phyloP scores from a whole-genome alignment of 345 rosid genomes.

The Murraya paniculata region DNA sequence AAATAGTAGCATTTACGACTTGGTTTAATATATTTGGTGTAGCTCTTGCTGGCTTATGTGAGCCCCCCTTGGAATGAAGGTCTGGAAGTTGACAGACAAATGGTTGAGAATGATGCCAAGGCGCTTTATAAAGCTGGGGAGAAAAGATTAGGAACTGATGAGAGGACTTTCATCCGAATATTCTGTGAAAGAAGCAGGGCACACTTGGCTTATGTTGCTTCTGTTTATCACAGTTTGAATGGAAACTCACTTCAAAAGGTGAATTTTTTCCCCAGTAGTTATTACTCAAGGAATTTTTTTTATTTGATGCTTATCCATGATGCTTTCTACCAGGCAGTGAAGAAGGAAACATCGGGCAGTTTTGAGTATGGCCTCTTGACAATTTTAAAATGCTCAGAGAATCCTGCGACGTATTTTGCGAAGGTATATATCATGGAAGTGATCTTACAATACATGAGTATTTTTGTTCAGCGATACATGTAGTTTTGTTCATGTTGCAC shows the following conservation, averaged over 20 bases:
- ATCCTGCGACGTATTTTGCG: slow-evolving; percentile 53
- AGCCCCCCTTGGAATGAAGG: slow-evolving; percentile 52
- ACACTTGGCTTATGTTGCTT: slow-evolving; percentile 49
- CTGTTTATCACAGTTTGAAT: slow-evolving; percentile 40
- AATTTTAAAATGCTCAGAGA: slow-evolving; percentile 49
- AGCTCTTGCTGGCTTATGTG: slow-evolving; percentile 59
- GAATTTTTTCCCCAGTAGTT: background rate
- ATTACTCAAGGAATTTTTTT: background rate
- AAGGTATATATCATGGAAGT: slow-evolving; percentile 36
- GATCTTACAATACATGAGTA: background rate
- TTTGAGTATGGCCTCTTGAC: slow-evolving; percentile 51
- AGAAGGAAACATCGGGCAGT: slow-evolving; percentile 59
- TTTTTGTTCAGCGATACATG: background rate
- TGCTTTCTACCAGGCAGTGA: slow-evolving; percentile 45
- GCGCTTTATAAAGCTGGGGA: slow-evolving; percentile 65
- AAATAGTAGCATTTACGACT: slow-evolving; percentile 1
- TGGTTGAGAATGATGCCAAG: slow-evolving; percentile 50
- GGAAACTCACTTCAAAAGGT: slow-evolving; percentile 63
- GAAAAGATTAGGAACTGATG: slow-evolving; percentile 69
- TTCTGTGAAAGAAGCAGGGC: slow-evolving; percentile 61
- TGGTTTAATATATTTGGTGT: slow-evolving; percentile 10
- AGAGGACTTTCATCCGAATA: slow-evolving; percentile 50
- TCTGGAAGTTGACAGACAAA: slow-evolving; percentile 38
- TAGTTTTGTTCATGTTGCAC: background rate
- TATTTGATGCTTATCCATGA: background rate